Conservation (phyloP, 306 rosid genomes). For the Lathyrus aphaca region DNA sequence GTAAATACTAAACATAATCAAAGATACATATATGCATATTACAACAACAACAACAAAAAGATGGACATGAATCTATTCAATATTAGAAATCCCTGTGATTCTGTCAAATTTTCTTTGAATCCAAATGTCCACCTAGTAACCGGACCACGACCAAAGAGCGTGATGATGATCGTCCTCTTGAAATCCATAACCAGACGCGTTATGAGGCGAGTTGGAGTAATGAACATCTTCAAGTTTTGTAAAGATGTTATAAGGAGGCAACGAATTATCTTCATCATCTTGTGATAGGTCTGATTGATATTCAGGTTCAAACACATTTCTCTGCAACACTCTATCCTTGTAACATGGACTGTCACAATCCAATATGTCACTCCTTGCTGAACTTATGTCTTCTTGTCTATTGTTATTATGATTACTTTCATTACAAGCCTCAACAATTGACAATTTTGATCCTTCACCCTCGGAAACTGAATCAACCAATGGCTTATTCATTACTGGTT, state of each 20-base stretch:
- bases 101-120: neutral
- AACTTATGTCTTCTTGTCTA: conserved; percentile 62
- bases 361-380: conserved; percentile 66
- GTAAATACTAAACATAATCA: conserved; percentile 33
- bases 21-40: neutral
- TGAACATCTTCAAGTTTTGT: conserved; percentile 65
- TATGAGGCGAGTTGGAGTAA: conserved; percentile 64
- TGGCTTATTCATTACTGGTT: conserved; percentile 30
- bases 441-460: conserved; percentile 60
- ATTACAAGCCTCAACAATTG: conserved; percentile 43
- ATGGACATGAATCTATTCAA: neutral
- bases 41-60: neutral
- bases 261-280: conserved; percentile 75
- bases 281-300: conserved; percentile 72
- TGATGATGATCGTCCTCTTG: conserved; percentile 74
- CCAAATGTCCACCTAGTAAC: conserved; percentile 23
- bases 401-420: conserved; percentile 34
- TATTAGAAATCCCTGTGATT: neutral
- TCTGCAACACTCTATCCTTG: conserved; percentile 57
- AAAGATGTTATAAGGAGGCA: conserved; percentile 57
- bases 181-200: conserved; percentile 64
- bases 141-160: conserved; percentile 78
- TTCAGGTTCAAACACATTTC: conserved; percentile 58
- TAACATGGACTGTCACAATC: conserved; percentile 78
- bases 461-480: conserved; percentile 48